Base-by-base conservation (phyloP, 495 filamentous ascomycete genomes). In the Corynascus novoguineensis region DNA sequence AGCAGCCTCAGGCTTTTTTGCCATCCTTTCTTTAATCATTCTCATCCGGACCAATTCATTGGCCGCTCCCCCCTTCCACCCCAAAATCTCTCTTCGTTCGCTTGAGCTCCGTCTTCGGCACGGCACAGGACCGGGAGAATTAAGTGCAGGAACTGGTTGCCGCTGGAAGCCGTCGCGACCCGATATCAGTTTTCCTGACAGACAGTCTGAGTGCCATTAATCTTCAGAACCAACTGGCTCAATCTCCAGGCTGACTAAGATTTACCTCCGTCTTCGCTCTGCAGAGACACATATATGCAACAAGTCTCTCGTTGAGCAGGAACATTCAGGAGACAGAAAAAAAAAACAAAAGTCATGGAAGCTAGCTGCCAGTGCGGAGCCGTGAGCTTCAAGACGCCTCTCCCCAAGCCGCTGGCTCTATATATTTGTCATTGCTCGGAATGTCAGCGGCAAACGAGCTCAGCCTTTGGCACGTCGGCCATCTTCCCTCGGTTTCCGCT, bases 351-450 rank as follows among this genome's bases (percentile, higher is more conserved):
- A 25, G 38, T 19, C 1, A 79, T 81, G 81, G 73, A 84, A 55
- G 83, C 73, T 12, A 74, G 73, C 31, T 87, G 85, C 59, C 80
- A 85, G 70, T 88, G 85, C 68, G 78, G 81, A n/a, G 66, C 76
- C 15, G 75, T 87, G 24, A 53, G 60, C 53, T 87, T 88, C 71
- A 80, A 75, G 58, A 84, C 85, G 31, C 82, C 85, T 45, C 66
- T 76, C 2, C 60, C 66, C 17, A 71, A 77, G 51, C 82, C 83
- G 1, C 73, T 85, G 24, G 77, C 76, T 1, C 64, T 86, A 15
- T 87, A 85, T 63, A 81, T 86, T 64, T 88, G 85, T 71, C 85
- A 88, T 71, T 88, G 85, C 68, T 67, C 73, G 35, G 78, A 85
- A 60, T 88, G 85, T 67, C 81, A 79, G 28, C 78, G 79, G 53